phyloP scores from a whole-genome alignment of 2,329 filamentous ascomycete genomes.

The Colletotrichum karsti region DNA sequence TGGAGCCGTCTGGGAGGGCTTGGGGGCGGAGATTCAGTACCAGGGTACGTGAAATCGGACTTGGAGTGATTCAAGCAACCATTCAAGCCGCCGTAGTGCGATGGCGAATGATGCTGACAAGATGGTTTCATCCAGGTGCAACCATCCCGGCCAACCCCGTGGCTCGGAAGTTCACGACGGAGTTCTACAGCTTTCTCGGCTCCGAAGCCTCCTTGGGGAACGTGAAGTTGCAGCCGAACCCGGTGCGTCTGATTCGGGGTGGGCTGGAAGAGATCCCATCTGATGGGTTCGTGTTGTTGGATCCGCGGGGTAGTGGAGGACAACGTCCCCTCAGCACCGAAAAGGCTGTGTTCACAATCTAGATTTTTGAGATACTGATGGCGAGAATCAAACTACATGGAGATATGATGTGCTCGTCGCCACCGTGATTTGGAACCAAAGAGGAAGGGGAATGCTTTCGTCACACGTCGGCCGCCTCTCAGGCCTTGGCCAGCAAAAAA shows the following conservation, averaged over 20 bases:
- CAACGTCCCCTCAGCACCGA: slow-evolving; percentile 48
- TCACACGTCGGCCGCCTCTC: too few species aligned
- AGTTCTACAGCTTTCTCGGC: slow-evolving; percentile 46
- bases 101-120: background rate
- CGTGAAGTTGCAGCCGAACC: slow-evolving; percentile 37
- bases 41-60: slow-evolving; percentile 30
- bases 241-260: slow-evolving; percentile 41
- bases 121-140: background rate
- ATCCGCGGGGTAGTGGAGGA: slow-evolving; percentile 27
- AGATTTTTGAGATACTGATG: too few species aligned
- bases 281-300: slow-evolving; percentile 39
- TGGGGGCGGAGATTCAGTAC: slow-evolving; percentile 49
- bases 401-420: too few species aligned
- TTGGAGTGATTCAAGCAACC: background rate
- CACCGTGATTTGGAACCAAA: too few species aligned
- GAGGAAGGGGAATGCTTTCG: too few species aligned
- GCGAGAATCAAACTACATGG: too few species aligned
- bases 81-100: too few species aligned
- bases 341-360: slow-evolving; percentile 42
- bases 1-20: slow-evolving; percentile 51
- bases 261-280: slow-evolving; percentile 35
- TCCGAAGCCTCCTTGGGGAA: slow-evolving; percentile 10
- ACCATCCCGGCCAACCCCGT: slow-evolving; percentile 29
- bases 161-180: slow-evolving; percentile 40
- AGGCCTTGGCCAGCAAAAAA: too few species aligned